Percentiles rank a stretch among this genome's conserved stretches.
Conservation (phyloP, 306 rosid genomes). For the Rosa persica region DNA sequence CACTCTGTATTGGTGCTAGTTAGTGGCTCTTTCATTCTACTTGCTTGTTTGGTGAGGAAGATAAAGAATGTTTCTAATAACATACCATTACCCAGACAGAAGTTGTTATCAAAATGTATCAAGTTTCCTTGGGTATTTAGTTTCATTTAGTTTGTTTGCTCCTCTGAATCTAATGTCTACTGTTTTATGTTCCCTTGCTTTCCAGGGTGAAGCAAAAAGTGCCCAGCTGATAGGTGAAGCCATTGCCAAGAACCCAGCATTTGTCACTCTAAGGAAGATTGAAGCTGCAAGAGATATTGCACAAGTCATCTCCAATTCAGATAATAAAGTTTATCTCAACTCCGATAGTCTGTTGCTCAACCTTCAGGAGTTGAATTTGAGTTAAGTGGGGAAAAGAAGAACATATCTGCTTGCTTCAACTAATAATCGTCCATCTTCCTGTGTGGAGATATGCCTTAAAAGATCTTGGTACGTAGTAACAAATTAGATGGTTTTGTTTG, state of each 20-base stretch:
- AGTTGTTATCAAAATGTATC: background rate
- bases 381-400: constrained; percentile 34
- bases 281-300: constrained; percentile 95
- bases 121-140: background rate
- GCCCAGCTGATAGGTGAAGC: constrained; percentile 83
- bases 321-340: constrained; percentile 67
- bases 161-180: constrained; percentile 2
- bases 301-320: constrained; percentile 49
- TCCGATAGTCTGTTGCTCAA: constrained; percentile 69
- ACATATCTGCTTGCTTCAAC: background rate
- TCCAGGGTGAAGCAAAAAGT: constrained; percentile 86
- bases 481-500: background rate
- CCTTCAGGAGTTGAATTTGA: constrained; percentile 57
- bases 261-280: constrained; percentile 75
- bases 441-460: background rate
- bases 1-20: background rate
- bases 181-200: constrained; percentile 9
- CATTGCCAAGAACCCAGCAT: constrained; percentile 80
- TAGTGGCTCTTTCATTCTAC: background rate
- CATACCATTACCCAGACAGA: background rate
- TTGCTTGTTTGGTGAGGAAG: background rate
- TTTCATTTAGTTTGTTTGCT: background rate
- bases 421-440: background rate
- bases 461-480: background rate
- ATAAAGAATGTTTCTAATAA: background rate